Conservation (phyloP, 345 rosid genomes). For the Combretum micranthum region DNA sequence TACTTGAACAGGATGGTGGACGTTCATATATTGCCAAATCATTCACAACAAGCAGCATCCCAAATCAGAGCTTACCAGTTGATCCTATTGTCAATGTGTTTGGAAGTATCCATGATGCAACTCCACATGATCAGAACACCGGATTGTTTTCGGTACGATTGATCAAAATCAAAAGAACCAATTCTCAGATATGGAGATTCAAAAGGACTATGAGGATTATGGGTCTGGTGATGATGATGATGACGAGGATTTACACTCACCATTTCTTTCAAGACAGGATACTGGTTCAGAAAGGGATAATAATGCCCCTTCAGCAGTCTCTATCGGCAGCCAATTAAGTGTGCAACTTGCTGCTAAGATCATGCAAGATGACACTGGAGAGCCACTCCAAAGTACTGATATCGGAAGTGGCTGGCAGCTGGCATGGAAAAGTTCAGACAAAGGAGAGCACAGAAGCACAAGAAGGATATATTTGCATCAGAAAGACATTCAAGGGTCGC, state of each 20-base stretch:
- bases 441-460: constrained; percentile 15
- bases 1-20: constrained; percentile 13
- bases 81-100: constrained; percentile 37
- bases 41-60: constrained; percentile 18
- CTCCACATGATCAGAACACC: constrained; percentile 10
- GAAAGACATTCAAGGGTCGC: constrained; percentile 4
- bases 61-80: constrained; percentile 12
- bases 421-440: constrained; percentile 24
- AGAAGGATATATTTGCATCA: constrained; percentile 30
- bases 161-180: constrained; percentile 12
- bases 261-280: constrained; percentile 11
- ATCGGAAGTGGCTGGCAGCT: constrained; percentile 38
- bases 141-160: constrained; percentile 17
- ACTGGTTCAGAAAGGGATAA: constrained; percentile 11
- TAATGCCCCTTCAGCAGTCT: not conserved
- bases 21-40: constrained; percentile 22
- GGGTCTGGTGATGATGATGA: constrained; percentile 5
- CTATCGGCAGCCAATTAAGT: constrained; percentile 5
- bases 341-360: constrained; percentile 14
- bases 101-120: constrained; percentile 26
- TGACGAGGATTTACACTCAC: constrained; percentile 21
- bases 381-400: constrained; percentile 11
- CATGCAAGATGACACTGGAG: constrained; percentile 7
- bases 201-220: constrained; percentile 12
- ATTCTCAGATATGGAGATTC: constrained; percentile 20